Base-by-base conservation (phyloP, 805 yeast genomes). In the Ascoidea tarda region DNA sequence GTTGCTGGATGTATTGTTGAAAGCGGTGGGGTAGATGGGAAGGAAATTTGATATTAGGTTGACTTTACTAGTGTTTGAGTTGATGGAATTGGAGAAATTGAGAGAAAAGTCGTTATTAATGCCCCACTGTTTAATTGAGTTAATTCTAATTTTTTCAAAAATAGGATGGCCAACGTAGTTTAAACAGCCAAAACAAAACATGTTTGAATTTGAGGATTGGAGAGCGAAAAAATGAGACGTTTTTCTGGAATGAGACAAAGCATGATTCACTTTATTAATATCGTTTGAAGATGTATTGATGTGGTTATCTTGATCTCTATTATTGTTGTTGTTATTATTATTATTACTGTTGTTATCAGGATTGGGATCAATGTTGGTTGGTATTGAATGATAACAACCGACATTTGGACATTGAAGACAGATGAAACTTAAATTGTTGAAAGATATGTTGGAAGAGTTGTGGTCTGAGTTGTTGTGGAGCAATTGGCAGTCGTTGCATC, bases 181-280 rank as follows among this genome's bases (percentile, higher is more conserved):
- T 14, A 77, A 76, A 66, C 98, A 91, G 63, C 75, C 78, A 65
- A 85, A 84, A 65, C 98, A 91, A 61, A 78, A 83, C 48, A 90
- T 65, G 49, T 82, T 73, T 1, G 90, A 90, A 50, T 79, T 75
- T 16, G 71, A 69, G 2, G 88, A 72, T 64, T 84, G 89, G 46
- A 87, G 82, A 28, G 83, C 87, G 63, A 81, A 74, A 2, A 71
- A 63, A 65, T 81, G 87, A 28, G 77, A 76, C 2, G 66, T 62
- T 14, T 61, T 58, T 56, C 70, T 69, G 16, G 78, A 74, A 63
- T 79, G 84, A 6, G 56, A 57, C 32, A 66, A 60, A 47, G 77
- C 76, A 61, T 78, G 82, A 5, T 67, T 60, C 28, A 21, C 28
- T 46, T 68, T 63, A 49, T 71, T 69, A 21, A 21, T 21, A 21